Evolutionary conservation across 345 rosid genomes (phyloP).

Genomic region (Orychophragmus violaceus): DNA sequence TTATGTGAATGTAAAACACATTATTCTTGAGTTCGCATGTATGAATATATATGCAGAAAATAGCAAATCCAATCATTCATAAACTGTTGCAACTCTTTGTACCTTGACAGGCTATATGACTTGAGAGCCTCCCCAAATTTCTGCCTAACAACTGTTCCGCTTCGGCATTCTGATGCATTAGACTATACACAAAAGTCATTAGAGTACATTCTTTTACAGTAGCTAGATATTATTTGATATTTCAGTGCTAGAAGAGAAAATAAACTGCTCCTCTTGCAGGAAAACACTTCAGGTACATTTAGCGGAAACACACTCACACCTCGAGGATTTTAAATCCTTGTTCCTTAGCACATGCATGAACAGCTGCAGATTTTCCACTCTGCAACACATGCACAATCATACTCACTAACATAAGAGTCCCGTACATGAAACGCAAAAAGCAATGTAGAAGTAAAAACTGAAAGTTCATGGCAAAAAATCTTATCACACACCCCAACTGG

Average conservation of each 20-base stretch:
- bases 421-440: background rate
- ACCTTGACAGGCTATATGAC: slow-evolving; percentile 68
- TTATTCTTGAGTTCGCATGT: background rate
- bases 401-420: slow-evolving; percentile 7
- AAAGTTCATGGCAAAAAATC: slow-evolving; percentile 14
- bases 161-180: slow-evolving; percentile 84
- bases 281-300: background rate
- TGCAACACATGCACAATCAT: slow-evolving; percentile 35
- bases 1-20: slow-evolving; percentile 13
- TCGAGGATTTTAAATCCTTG: slow-evolving; percentile 82
- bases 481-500: slow-evolving; percentile 56
- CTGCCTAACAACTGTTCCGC: slow-evolving; percentile 69
- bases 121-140: slow-evolving; percentile 77
- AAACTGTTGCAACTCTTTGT: slow-evolving; percentile 24
- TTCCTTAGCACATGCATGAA: slow-evolving; percentile 89
- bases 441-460: background rate
- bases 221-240: background rate
- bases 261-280: background rate
- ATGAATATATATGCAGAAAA: background rate
- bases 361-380: slow-evolving; percentile 96
- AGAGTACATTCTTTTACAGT: background rate
- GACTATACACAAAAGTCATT: slow-evolving; percentile 36
- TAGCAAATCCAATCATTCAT: slow-evolving; percentile 6
- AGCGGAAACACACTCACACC: slow-evolving; percentile 40
- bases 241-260: too few species aligned